Evolutionary conservation across 345 rosid genomes (phyloP).

Genomic region (Pistacia atlantica): DNA sequence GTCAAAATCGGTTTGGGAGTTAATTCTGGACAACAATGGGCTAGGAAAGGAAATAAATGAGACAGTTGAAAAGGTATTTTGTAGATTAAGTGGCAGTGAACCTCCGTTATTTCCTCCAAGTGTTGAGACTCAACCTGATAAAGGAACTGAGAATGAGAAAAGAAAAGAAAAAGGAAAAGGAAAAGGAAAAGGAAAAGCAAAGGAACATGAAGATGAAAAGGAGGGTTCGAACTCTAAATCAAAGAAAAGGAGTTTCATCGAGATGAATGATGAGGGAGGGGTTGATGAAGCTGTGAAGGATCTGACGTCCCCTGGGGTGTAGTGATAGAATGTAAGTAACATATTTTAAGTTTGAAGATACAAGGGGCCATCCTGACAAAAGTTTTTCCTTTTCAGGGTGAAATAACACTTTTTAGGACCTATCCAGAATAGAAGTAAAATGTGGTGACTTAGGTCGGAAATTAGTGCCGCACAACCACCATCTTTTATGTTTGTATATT

Average conservation of each 20-base stretch:
- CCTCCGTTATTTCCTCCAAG: constrained; percentile 64
- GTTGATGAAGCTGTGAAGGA: constrained; percentile 39
- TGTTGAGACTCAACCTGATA: constrained; percentile 36
- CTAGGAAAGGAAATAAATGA: constrained; percentile 68
- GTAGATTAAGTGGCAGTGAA: constrained; percentile 76
- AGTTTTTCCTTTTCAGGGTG: not conserved
- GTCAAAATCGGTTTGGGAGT: constrained; percentile 96
- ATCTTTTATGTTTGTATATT: constrained; percentile 1
- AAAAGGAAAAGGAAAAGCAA: constrained; percentile 31
- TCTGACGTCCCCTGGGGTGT: constrained; percentile 25
- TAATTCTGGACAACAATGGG: constrained; percentile 79
- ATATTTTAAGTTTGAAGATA: constrained; percentile 9
- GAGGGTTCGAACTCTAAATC: constrained; percentile 46
- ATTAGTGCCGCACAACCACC: not conserved
- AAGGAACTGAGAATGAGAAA: constrained; percentile 32
- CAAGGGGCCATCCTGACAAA: not conserved
- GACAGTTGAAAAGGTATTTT: constrained; percentile 71
- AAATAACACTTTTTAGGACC: constrained; percentile 12
- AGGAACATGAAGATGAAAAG: constrained; percentile 30
- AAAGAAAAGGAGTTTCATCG: constrained; percentile 61
- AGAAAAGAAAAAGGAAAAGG: constrained; percentile 32
- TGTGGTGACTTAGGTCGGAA: constrained; percentile 1
- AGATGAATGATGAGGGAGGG: constrained; percentile 44
- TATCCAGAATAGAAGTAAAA: not conserved
- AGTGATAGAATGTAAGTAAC: constrained; percentile 23